Evolutionary conservation across 441 rosid genomes (phyloP).

Genomic region (Arabidopsis lyrata): DNA sequence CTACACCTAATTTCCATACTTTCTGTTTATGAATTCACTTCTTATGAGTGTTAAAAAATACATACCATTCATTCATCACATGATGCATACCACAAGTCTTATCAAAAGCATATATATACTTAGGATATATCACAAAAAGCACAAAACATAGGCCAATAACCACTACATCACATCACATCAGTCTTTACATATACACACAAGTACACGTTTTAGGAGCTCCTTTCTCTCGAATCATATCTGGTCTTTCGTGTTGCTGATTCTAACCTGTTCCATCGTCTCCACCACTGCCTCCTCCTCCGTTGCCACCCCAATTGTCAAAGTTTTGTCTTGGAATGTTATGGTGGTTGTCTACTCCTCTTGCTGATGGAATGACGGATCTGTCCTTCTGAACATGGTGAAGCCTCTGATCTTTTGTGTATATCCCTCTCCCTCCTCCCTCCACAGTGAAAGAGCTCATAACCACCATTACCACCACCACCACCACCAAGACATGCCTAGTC

Average conservation of each 20-base stretch:
- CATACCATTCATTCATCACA: slow-evolving; percentile 16
- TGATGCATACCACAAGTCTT: background rate
- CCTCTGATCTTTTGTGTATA: slow-evolving; percentile 23
- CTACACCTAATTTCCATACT: background rate
- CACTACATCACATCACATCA: background rate
- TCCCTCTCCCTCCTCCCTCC: slow-evolving; percentile 41
- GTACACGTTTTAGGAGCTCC: slow-evolving; percentile 21
- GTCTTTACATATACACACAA: slow-evolving; percentile 4
- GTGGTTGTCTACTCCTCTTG: slow-evolving; percentile 45
- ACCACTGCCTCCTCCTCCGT: slow-evolving; percentile 27
- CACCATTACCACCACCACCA: slow-evolving; percentile 31
- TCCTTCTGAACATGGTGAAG: slow-evolving; percentile 34
- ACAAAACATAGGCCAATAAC: background rate
- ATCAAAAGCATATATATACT: slow-evolving; percentile 1
- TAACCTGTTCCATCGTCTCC: slow-evolving; percentile 32
- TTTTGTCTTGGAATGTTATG: slow-evolving; percentile 47
- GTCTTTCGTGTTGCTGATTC: background rate
- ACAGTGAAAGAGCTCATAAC: slow-evolving; percentile 34
- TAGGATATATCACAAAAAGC: slow-evolving; percentile 12
- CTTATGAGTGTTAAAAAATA: background rate
- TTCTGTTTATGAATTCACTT: slow-evolving; percentile 5
- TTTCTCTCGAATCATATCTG: slow-evolving; percentile 8
- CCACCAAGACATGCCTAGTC: slow-evolving; percentile 22
- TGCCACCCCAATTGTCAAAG: slow-evolving; percentile 39
- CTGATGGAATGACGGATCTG: slow-evolving; percentile 28